Conservation (phyloP, 169 alveolate genomes). For the Sarcocystis neurona region DNA sequence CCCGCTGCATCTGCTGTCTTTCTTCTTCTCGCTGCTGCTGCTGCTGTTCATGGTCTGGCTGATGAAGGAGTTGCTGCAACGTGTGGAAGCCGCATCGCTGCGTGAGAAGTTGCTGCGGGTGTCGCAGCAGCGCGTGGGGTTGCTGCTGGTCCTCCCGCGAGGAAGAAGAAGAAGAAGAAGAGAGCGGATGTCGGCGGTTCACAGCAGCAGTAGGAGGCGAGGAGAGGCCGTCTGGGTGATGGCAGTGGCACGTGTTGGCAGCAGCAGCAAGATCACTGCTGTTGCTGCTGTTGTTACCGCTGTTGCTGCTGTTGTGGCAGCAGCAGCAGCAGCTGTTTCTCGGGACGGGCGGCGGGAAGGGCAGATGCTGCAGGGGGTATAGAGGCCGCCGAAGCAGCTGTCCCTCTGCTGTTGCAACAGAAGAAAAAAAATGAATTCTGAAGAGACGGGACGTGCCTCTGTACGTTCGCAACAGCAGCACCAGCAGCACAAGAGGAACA, state of each 20-base stretch:
- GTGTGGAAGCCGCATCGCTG: neutral
- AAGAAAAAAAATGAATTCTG: neutral
- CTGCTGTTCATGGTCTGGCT: neutral
- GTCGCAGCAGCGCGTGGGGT: too few relatives aligned
- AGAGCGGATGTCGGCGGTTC: too few relatives aligned
- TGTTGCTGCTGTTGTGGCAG: neutral
- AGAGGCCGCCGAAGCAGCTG: neutral
- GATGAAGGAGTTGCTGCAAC: neutral
- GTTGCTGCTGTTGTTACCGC: neutral
- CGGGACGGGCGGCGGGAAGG: conserved; percentile 1
- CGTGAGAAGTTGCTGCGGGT: neutral
- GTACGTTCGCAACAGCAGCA: conserved; percentile 7
- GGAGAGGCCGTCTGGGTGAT: too few relatives aligned
- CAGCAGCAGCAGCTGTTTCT: conserved; percentile 1
- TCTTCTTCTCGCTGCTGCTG: neutral
- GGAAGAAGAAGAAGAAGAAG: too few relatives aligned
- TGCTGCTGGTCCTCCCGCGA: too few relatives aligned
- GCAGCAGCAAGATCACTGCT: too few relatives aligned
- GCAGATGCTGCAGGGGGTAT: conserved; percentile 2
- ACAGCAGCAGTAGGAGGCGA: too few relatives aligned
- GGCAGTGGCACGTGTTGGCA: too few relatives aligned
- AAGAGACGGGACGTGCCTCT: conserved; percentile 33
- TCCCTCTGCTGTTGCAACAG: neutral
- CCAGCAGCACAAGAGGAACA: neutral
- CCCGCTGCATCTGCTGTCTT: neutral